These are phyloP conservation scores for Fraxinus americana DNA, from an alignment of 257 asterid species.

Conservation along the genomic window DNA sequence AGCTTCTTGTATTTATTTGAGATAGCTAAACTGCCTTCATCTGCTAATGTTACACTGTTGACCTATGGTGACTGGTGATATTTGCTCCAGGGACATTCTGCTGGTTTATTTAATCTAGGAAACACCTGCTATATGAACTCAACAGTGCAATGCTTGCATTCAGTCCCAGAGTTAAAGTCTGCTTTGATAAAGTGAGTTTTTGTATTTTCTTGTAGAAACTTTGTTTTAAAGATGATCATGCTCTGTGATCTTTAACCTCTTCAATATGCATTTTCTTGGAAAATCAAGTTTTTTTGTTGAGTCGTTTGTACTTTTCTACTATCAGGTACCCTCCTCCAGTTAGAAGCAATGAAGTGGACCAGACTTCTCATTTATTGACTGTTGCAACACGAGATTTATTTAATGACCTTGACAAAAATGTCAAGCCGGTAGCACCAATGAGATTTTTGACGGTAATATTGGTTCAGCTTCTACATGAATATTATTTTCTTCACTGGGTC, in stretches of 20 bases:
- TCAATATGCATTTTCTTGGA: conserved; percentile 6
- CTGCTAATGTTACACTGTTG: conserved; percentile 14
- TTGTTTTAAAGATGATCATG: conserved; percentile 8
- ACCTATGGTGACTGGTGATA: conserved; percentile 17
- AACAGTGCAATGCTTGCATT: conserved; percentile 92
- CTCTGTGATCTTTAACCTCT: conserved; percentile 4
- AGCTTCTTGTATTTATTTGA: background rate
- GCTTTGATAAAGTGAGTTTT: conserved; percentile 70
- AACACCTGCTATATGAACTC: conserved; percentile 99
- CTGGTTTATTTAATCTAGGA: conserved; percentile 91
- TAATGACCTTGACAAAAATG: conserved; percentile 81
- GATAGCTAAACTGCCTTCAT: background rate
- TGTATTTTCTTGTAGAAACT: conserved; percentile 20
- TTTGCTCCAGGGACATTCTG: conserved; percentile 84
- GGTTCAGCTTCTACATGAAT: conserved; percentile 21
- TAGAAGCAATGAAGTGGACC: conserved; percentile 70
- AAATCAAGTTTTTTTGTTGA: conserved; percentile 21
- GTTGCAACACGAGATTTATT: conserved; percentile 90
- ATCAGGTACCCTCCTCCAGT: conserved; percentile 76
- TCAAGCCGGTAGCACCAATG: conserved; percentile 93
- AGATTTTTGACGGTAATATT: conserved; percentile 83
- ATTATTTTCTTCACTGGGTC: conserved; percentile 4
- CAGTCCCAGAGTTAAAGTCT: conserved; percentile 92
- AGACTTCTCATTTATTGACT: conserved; percentile 81
- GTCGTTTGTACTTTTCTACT: conserved; percentile 21